Base-by-base conservation (phyloP, 139 green algal genomes). In the Zygnema cylindricum region DNA sequence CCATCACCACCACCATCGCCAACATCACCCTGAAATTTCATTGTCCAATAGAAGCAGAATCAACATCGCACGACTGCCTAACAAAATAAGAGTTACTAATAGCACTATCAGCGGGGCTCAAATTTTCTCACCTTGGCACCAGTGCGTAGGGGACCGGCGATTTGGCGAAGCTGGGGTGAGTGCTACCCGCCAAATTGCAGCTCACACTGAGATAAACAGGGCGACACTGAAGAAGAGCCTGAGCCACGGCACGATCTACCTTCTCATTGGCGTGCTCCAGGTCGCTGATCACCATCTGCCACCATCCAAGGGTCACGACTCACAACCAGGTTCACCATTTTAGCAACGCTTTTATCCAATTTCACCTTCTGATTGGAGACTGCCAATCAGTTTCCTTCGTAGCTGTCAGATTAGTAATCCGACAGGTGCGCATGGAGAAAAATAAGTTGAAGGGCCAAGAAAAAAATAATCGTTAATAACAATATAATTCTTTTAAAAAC, bases 131-230 rank as follows among this genome's bases (percentile, higher is more conserved):
- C 77, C 11, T 85, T 23, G 54, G 54, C 3, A 7, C 2, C 3
- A 85, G 77, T 22, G 77, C 77, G 77, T 85, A 85, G 33, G 77
- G 95, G 3, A 96, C 71, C 55, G 92, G 85, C 76, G 69, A 38
- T 25, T 36, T 42, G n/a, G 73, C 76, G 71, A 96, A 95, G 69
- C 69, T 90, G 41, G 91, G 88, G 89, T 96, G 93, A 16, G 84
- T 85, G 42, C 95, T 42, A 75, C 89, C 89, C 1, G 93, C 90
- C 33, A 87, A 7, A 69, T 87, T 87, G 16, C 81, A 87, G 43
- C 49, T 69, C 11, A 87, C 43, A 22, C 84, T 88, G 77, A 97
- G 96, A 93, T 96, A 96, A 16, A 93, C 94, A 0, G 95, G 95
- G 87, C 95, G 96, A 35, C 81, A 71, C 35, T 88, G n/a, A 1